These are phyloP conservation scores for Tulasnella sp. DNA, from an alignment of 768 basidiomycete species.

Conservation along the genomic window DNA sequence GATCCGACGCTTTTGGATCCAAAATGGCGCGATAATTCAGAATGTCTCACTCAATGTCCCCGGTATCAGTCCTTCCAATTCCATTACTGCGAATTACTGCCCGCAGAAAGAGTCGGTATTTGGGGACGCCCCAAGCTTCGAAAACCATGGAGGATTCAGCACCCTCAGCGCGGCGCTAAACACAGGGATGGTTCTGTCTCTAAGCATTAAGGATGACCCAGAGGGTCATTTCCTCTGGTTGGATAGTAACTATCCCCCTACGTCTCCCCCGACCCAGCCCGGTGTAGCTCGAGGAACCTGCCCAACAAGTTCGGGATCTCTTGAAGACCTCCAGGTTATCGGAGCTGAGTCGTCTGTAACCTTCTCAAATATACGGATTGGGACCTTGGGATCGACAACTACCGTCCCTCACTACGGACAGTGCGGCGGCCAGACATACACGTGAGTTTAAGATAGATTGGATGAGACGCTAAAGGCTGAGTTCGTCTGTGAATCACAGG, in stretches of 20 bases:
- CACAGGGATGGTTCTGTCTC: slow-evolving; percentile 47
- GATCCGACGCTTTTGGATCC: neutral
- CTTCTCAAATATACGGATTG: slow-evolving; percentile 18
- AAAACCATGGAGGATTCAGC: slow-evolving; percentile 42
- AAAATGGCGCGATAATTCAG: neutral
- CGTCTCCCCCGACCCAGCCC: neutral
- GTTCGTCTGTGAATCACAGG: neutral
- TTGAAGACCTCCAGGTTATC: neutral
- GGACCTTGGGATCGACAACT: neutral
- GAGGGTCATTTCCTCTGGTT: neutral
- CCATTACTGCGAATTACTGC: slow-evolving; percentile 50
- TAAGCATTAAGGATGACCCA: slow-evolving; percentile 50
- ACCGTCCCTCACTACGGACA: too few relatives aligned
- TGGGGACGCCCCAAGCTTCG: slow-evolving; percentile 44
- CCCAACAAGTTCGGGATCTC: neutral
- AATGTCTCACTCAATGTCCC: neutral
- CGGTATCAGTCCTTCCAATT: slow-evolving; percentile 34
- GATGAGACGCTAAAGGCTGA: neutral
- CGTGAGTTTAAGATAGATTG: neutral
- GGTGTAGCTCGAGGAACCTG: slow-evolving; percentile 14
- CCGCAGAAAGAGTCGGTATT: slow-evolving; percentile 44
- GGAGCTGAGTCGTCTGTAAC: neutral
- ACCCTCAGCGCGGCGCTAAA: slow-evolving; percentile 37
- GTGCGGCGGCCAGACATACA: neutral
- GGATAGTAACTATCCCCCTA: neutral